Base-by-base conservation (phyloP, 257 asterid species). In the Nicotiana tabacum region DNA sequence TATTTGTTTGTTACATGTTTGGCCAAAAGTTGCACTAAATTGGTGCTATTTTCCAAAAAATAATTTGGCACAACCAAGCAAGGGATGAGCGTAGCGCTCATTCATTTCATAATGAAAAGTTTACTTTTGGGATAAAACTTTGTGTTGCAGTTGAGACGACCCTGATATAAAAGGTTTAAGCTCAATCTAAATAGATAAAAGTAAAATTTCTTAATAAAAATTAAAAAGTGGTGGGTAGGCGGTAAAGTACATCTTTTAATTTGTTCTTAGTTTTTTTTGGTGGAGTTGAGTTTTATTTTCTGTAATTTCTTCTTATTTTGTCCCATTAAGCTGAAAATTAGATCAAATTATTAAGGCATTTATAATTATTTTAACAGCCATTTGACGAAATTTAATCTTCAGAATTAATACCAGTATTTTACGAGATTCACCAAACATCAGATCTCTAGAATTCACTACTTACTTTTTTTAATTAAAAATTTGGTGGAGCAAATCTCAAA, bases 401-500 rank as follows among this genome's bases (percentile, higher is more conserved):
- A 56, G 62, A 56, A 1, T 16, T 56, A 56, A 0, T 60, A n/a
- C 0, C 21, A n/a, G 56, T 60, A 68, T 17, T 37, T 24, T 72
- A 5, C 39, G 79, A 72, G 61, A 72, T 72, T 72, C 79, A 72
- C 79, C 39, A 72, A 46, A 72, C 61, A 46, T 46, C 79, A 72
- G 39, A 72, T 72, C 79, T 72, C 37, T 72, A 46, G 79, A 72
- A 51, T 51, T 70, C 46, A 10, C 24, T 67, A 0, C 29, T 72
- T 70, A 10, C 16, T 35, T 29, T 65, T 65, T 33, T 21, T 35
- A 30, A 56, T 78, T 80, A 70, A 72, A 79, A 70, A 33, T 11
- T 24, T 72, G 68, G 10, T 57, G 37, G 8, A 18, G 33, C 82
- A 81, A 82, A 87, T 85, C 84, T 81, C 84, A 77, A 83, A 77